phyloP scores from a whole-genome alignment of 139 green algal species.

The Mesostigma viride region DNA sequence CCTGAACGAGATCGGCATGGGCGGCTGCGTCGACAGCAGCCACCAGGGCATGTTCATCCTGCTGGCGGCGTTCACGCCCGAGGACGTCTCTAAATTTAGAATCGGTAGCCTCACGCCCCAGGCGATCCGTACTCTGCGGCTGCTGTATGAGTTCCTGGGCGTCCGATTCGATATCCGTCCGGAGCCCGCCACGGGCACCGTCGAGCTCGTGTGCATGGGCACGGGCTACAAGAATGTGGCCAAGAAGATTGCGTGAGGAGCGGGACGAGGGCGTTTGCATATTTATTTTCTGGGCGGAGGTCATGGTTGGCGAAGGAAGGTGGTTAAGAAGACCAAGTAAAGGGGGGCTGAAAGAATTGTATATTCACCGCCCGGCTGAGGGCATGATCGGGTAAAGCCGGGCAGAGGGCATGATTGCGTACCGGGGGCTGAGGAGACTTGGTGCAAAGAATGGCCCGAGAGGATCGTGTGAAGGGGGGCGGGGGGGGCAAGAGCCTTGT shows the following conservation, averaged over 20 bases:
- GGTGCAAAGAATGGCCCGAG: too few species aligned
- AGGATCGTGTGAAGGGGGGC: too few species aligned
- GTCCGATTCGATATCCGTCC: slow-evolving; percentile 78
- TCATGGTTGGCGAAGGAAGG: too few species aligned
- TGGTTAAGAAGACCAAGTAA: too few species aligned
- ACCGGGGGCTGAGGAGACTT: too few species aligned
- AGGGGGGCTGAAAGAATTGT: too few species aligned
- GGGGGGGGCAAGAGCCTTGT: too few species aligned
- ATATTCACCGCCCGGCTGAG: too few species aligned
- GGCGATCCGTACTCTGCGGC: slow-evolving; percentile 70
- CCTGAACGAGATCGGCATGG: slow-evolving; percentile 73
- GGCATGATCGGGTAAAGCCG: too few species aligned
- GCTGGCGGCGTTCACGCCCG: slow-evolving; percentile 73
- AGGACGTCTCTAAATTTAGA: slow-evolving; percentile 68
- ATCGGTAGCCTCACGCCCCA: slow-evolving; percentile 78
- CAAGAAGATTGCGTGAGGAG: slow-evolving; percentile 8
- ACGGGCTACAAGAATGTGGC: slow-evolving; percentile 73
- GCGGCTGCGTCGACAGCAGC: slow-evolving; percentile 73
- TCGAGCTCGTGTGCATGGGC: slow-evolving; percentile 86
- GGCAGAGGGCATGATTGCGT: too few species aligned
- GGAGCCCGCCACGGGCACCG: slow-evolving; percentile 67
- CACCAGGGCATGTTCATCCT: slow-evolving; percentile 67
- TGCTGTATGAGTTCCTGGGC: slow-evolving; percentile 77
- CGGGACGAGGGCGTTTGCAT: too few species aligned
- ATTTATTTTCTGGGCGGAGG: too few species aligned